These are phyloP conservation scores for Aureobasidium sp. DNA, from an alignment of 2,329 filamentous ascomycete species.

Conservation along the genomic window DNA sequence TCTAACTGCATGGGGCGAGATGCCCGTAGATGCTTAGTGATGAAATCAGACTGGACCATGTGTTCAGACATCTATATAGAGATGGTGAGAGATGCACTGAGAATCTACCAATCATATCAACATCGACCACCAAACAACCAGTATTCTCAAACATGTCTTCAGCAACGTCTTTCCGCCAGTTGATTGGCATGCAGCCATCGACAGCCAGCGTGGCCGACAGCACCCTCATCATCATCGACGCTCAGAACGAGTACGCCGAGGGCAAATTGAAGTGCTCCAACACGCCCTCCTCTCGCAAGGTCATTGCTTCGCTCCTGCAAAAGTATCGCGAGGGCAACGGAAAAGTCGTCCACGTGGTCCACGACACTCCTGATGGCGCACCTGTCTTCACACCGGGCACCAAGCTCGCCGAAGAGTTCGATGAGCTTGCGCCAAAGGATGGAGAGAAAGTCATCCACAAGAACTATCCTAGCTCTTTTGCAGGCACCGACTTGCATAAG, in stretches of 20 bases:
- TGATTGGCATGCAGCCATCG: constrained; percentile 50
- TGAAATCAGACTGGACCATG: not conserved
- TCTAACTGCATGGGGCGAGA: not conserved
- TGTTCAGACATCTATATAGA: not conserved
- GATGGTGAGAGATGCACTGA: not conserved
- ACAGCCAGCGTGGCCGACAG: constrained; percentile 53
- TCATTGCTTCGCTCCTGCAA: constrained; percentile 50
- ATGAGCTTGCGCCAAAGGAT: constrained; percentile 48
- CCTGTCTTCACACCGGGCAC: constrained; percentile 61
- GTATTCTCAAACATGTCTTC: constrained; percentile 6
- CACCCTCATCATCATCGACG: constrained; percentile 58
- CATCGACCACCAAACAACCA: not conserved
- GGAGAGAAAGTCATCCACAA: constrained; percentile 55
- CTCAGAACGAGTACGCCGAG: constrained; percentile 61
- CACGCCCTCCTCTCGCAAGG: constrained; percentile 47
- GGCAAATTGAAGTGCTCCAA: constrained; percentile 53
- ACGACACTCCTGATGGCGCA: constrained; percentile 52
- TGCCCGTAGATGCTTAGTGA: not conserved
- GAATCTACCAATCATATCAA: not conserved
- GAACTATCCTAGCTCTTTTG: constrained; percentile 52
- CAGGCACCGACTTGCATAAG: constrained; percentile 52
- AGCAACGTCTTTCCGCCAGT: constrained; percentile 40
- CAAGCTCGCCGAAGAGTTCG: constrained; percentile 53
- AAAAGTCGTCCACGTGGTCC: constrained; percentile 56
- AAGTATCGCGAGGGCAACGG: constrained; percentile 51